Evolutionary conservation across 2,329 filamentous ascomycete species (phyloP), one percentile per base, ranked within the genome.

Genomic region (Tolypocladium capitatum): DNA sequence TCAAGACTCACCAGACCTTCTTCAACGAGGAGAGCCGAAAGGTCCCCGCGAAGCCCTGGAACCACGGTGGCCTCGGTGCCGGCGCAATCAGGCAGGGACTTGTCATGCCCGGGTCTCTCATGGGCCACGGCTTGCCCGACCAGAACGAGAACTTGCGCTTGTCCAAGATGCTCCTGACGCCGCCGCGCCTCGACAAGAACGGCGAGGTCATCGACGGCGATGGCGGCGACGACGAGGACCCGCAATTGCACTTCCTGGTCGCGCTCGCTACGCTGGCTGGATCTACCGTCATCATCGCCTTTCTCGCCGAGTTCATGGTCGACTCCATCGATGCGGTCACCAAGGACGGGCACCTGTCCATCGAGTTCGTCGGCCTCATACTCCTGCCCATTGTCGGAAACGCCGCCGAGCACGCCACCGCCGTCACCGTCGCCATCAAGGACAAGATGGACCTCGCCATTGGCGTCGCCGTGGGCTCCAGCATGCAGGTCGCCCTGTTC

Each of bases 401-500:
- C 57, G 85, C 85, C 2, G 85, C 84, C 14, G 85, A 90, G 67
- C 85, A 90, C 69, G 83, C 85, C 20, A 89, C 85, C 0, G 85
- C 85, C 7, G 84, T 90, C 47, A 86, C 80, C 0, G 85, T 90
- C 1, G 85, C 86, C 7, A 75, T 82, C 56, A 88, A 89, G 71
- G 86, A 89, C 66, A 90, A 90, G 67, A 88, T 89, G 83, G 86
- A 90, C 58, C 69, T 90, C 9, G 82, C 85, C 3, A 89, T 90
- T 53, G 85, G 84, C 59, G 84, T 90, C 11, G 85, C 84, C 13
- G 82, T 90, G 32, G 85, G 86, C 28, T 86, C 81, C 11, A 86
- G 81, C 56, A 90, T 91, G 65, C 85, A 90, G 64, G 86, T 90
- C 43, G 80, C 85, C 1, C 74, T 90, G 28, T 88, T 90, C 62